These are phyloP conservation scores for Phanerodontia chrysosporium DNA, from an alignment of 768 basidiomycete genomes.

Conservation along the genomic window DNA sequence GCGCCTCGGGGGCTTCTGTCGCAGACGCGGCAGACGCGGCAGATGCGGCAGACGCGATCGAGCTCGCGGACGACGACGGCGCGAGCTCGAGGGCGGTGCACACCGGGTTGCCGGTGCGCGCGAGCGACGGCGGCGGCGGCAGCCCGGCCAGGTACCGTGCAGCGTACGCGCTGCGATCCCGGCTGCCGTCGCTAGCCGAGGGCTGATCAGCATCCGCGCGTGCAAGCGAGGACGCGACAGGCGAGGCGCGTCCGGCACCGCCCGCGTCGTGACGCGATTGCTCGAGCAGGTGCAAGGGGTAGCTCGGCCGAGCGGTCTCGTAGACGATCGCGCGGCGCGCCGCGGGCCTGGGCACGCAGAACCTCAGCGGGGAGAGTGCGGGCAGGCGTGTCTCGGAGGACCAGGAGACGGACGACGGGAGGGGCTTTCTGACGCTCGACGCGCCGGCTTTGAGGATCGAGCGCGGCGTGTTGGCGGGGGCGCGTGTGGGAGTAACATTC, in stretches of 20 bases:
- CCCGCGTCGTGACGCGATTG: not conserved
- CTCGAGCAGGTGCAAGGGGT: not conserved
- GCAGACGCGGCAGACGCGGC: too few species aligned
- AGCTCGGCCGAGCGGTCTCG: not conserved
- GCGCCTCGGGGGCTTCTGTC: too few species aligned
- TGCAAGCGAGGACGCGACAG: too few species aligned
- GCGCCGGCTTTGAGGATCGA: not conserved
- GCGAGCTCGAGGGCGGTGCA: not conserved
- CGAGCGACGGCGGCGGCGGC: not conserved
- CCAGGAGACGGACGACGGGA: not conserved
- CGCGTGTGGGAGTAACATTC: not conserved
- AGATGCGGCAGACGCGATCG: not conserved
- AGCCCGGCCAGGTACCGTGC: conserved; percentile 4
- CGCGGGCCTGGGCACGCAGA: not conserved
- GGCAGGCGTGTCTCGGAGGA: not conserved
- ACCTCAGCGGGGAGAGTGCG: not conserved
- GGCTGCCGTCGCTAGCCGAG: too few species aligned
- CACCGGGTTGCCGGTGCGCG: not conserved
- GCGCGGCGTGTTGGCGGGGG: not conserved
- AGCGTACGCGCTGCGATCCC: not conserved
- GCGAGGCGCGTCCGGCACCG: not conserved
- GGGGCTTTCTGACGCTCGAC: not conserved
- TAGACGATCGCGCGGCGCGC: not conserved
- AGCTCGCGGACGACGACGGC: not conserved
- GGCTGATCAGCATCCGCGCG: too few species aligned